These are phyloP conservation scores for Claviceps capensis DNA, from an alignment of 2,329 filamentous ascomycete species.

Conservation along the genomic window DNA sequence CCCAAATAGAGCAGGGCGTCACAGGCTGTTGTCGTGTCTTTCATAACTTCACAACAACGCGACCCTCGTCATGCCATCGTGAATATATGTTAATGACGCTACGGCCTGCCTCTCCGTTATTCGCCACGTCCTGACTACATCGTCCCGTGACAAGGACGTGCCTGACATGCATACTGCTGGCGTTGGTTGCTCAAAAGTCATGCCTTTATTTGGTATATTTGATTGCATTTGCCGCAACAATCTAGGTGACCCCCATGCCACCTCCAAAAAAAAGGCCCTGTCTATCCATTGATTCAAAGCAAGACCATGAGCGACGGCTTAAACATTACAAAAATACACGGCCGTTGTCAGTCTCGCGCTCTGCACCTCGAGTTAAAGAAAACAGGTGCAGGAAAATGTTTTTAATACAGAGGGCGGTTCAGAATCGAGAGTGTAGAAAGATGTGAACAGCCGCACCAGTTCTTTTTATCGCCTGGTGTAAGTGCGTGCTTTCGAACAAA, in stretches of 20 bases:
- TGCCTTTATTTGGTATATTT: constrained; percentile 5
- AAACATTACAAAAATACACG: background rate
- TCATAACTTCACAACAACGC: background rate
- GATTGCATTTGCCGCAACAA: constrained; percentile 12
- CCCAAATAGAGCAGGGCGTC: background rate
- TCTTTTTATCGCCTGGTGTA: background rate
- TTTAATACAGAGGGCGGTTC: background rate
- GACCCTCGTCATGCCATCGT: background rate
- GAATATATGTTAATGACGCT: background rate
- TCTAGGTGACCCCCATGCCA: background rate
- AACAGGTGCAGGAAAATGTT: background rate
- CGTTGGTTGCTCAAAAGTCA: background rate
- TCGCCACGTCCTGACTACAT: background rate
- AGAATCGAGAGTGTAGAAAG: background rate
- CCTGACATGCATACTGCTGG: background rate
- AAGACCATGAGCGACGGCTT: background rate
- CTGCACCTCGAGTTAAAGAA: background rate
- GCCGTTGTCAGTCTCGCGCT: background rate
- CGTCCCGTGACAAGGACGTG: background rate
- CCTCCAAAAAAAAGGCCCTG: background rate
- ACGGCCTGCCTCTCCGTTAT: background rate
- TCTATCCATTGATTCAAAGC: background rate
- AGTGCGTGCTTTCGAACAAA: background rate
- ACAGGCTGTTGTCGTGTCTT: background rate
- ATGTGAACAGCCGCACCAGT: background rate